phyloP scores from a whole-genome alignment of 2,329 filamentous ascomycete species.

The Aspergillus hiratsukae region DNA sequence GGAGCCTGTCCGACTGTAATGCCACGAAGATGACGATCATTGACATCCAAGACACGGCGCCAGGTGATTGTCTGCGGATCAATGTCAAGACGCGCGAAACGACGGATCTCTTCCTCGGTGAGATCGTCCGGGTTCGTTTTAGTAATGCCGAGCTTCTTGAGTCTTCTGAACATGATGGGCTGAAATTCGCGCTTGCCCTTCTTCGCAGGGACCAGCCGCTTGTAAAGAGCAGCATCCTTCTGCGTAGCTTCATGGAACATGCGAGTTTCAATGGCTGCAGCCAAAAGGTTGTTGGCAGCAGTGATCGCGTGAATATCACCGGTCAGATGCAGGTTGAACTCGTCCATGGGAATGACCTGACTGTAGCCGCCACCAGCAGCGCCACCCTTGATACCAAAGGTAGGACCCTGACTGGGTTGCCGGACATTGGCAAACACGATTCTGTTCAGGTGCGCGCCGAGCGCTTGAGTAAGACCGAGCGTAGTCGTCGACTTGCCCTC shows the following conservation, averaged over 20 bases:
- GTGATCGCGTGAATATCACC: constrained; percentile 97
- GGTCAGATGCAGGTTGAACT: constrained; percentile 97
- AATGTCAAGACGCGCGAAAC: constrained; percentile 92
- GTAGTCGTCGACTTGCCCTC: constrained; percentile 99
- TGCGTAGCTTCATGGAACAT: constrained; percentile 98
- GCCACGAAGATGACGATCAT: constrained; percentile 87
- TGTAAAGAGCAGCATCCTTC: constrained; percentile 82
- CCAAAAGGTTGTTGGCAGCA: constrained; percentile 93
- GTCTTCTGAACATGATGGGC: constrained; percentile 83
- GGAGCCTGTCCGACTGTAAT: constrained; percentile 83
- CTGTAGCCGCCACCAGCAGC: constrained; percentile 97
- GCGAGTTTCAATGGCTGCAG: constrained; percentile 92
- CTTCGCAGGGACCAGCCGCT: constrained; percentile 80
- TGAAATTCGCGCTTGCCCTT: constrained; percentile 83
- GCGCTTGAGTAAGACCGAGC: constrained; percentile 87
- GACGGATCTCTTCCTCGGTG: constrained; percentile 79
- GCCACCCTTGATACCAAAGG: constrained; percentile 98
- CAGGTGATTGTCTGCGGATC: constrained; percentile 97
- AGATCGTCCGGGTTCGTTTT: constrained; percentile 92
- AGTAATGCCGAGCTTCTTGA: constrained; percentile 93
- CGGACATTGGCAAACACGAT: constrained; percentile 94
- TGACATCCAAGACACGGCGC: constrained; percentile 93
- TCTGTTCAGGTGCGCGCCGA: constrained; percentile 81
- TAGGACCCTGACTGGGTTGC: constrained; percentile 94
- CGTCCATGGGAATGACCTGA: constrained; percentile 99